Conservation (phyloP, 2,329 filamentous ascomycete genomes). For the Curvularia verruculosa region DNA sequence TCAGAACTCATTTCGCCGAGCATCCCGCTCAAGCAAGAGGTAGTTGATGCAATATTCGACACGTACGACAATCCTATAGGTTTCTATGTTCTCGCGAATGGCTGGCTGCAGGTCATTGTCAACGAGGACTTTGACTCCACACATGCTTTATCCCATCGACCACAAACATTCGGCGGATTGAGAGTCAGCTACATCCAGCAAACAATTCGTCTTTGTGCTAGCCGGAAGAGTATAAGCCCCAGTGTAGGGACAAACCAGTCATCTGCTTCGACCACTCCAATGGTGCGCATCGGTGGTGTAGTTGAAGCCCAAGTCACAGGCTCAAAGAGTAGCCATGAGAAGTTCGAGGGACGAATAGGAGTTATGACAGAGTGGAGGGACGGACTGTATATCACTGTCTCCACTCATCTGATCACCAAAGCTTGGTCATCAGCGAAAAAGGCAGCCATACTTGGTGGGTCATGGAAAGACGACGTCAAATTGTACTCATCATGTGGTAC, state of each 20-base stretch:
- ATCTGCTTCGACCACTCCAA: background rate
- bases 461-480: background rate
- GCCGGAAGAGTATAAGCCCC: background rate
- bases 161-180: background rate
- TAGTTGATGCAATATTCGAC: background rate
- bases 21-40: background rate
- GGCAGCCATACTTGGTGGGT: background rate
- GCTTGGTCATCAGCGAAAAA: background rate
- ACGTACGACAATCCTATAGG: background rate
- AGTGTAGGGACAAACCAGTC: background rate
- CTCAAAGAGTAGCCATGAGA: background rate
- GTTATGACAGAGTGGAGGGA: background rate
- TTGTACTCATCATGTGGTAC: background rate
- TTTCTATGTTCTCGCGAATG: background rate
- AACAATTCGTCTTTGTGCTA: background rate
- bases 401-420: background rate
- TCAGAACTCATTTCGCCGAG: background rate
- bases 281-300: background rate
- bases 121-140: background rate
- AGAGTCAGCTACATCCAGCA: background rate
- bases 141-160: background rate
- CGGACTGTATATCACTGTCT: background rate
- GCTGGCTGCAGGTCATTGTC: background rate
- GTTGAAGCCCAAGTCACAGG: background rate
- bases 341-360: background rate